Base-by-base conservation (phyloP, 2,329 filamentous ascomycete genomes). In the Blastomyces gilchristii region DNA sequence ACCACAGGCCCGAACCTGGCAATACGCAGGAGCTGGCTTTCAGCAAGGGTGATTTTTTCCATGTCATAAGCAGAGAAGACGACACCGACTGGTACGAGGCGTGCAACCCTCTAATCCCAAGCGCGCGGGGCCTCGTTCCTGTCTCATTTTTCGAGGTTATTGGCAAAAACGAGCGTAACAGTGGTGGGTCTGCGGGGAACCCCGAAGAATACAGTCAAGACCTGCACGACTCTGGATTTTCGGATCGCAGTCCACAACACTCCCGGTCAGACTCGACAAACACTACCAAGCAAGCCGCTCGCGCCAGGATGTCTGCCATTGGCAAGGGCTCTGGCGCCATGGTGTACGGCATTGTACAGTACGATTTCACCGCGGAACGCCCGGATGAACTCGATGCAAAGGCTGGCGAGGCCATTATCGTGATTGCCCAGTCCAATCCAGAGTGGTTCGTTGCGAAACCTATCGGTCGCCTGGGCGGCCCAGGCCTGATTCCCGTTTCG, bases 371-470 rank as follows among this genome's bases (percentile, higher is more conserved):
- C 69, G 94, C 94, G 0, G 93, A 97, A 77, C 82, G 93, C 63
- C 89, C 91, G n/a, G 94, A 99, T 75, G 94, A 99, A 77, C 78
- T 99, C 64, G 92, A 97, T 69, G 94, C 94, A 58, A 95, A 96
- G 75, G 89, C 91, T 57, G 93, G 92, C 63, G 94, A 99, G 77
- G 90, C 92, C 61, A 97, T 99, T 72, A 97, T 99, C 68, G 92
- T 99, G 62, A 97, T 97, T 73, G 94, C 94, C 54, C 94, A 97
- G 76, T 97, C 93, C 7, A 97, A 97, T 71, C 91, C 93, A 5
- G 94, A 99, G 76, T 99, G 94, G 94, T 97, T 97, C 72, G 93
- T 99, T 65, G 94, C 94, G 60, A 99, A 99, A 77, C 94, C 94
- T n/a, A 99, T 99, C 73, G 93, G 92, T 66, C 84, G 94, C 68